Base-by-base conservation (phyloP, 352 stramenopile species). In the Pythium rhizo-oryzae region DNA sequence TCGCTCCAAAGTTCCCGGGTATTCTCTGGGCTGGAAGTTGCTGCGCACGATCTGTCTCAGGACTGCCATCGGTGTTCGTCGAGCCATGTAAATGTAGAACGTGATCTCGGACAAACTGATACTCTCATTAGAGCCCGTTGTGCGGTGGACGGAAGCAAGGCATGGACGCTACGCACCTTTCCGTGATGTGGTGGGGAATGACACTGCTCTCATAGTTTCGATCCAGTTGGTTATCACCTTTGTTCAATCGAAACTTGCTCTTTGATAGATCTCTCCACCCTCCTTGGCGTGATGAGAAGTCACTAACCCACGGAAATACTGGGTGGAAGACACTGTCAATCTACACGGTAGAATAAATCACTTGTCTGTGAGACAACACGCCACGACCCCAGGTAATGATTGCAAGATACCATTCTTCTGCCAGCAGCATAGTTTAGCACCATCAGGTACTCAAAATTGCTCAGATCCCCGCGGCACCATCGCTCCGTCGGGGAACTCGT, bases 391-490 rank as follows among this genome's bases (percentile, higher is more conserved):
- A 41, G 12, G 8, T 1, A 41, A 12, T 11, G 13, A 41, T 8
- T 41, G 6, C 2, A 30, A 25, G 65, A 25, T 69, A 89, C 88
- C 67, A 97, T 86, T 18, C 83, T 84, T 44, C 96, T 78, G 13
- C 96, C 96, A 28, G 94, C 93, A 0, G 93, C 94, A 39, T 73
- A 75, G 68, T 99, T 99, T 2, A 99, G 65, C 9, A 79, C 71
- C 84, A 99, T 90, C 15, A 99, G 69, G 67, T 99, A 99, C 53
- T 98, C 94, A 37, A 97, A 95, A 60, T 98, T 98, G 28, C 77
- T 93, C 8, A 98, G 58, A 53, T 94, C 84, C 8, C 95, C 89
- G 16, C 77, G 76, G 56, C 89, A 83, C 97, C 97, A 99, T 28
- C 79, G 78, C 49, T 94, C 77, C 0, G 92, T 97, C 7, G 96